Conservation (phyloP, 169 alveolate genomes). For the Plasmodium billcollinsi region DNA sequence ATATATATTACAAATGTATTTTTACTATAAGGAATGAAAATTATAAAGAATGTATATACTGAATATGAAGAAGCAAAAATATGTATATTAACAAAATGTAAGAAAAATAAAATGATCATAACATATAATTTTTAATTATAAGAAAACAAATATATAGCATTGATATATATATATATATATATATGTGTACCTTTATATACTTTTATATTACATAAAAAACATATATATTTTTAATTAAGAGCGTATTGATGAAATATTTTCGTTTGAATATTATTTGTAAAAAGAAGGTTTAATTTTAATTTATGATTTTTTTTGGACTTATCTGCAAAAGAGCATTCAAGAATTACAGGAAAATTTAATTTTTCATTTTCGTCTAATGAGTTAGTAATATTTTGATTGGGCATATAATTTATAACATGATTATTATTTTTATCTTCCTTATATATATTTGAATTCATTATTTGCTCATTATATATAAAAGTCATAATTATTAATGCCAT, state of each 20-base stretch:
- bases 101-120: not conserved
- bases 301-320: slow-evolving; percentile 52
- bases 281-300: slow-evolving; percentile 38
- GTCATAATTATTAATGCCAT: slow-evolving; percentile 69
- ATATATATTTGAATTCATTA: not conserved
- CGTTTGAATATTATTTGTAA: slow-evolving; percentile 45
- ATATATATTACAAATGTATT: no score
- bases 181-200: no score
- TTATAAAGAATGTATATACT: no score
- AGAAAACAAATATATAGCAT: not conserved
- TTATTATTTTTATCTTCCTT: not conserved
- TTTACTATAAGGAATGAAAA: no score
- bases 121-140: not conserved
- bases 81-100: no score
- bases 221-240: slow-evolving; percentile 1
- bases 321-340: slow-evolving; percentile 71
- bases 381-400: not conserved
- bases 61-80: no score
- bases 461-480: slow-evolving; percentile 15
- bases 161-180: no score
- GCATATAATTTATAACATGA: no score
- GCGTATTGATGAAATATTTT: slow-evolving; percentile 35
- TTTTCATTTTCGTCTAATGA: slow-evolving; percentile 9
- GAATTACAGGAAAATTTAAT: slow-evolving; percentile 54
- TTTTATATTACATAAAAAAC: no score